Percentiles rank a stretch among this genome's conserved stretches.
Evolutionary conservation across 345 rosid species (phyloP).

Genomic region (Sonneratia caseolaris): DNA sequence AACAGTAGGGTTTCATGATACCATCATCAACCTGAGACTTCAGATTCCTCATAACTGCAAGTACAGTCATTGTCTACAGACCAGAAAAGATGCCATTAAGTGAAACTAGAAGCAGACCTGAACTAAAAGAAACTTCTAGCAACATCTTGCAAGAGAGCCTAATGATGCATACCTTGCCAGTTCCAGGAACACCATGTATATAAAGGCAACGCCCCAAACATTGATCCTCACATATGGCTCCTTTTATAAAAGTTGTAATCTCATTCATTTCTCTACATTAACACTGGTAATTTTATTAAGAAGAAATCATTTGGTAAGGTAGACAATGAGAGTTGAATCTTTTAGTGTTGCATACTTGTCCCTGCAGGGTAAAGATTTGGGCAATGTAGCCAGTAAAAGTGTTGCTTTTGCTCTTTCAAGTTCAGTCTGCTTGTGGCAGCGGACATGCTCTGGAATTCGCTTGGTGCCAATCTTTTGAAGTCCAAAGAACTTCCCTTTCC

Average conservation of each 20-base stretch:
- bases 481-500: conserved; percentile 68
- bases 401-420: conserved; percentile 81
- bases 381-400: conserved; percentile 70
- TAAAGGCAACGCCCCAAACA: conserved; percentile 91
- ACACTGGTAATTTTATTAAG: not conserved
- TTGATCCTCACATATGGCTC: conserved; percentile 78
- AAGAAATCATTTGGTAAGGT: not conserved
- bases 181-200: conserved; percentile 96
- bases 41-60: conserved; percentile 70
- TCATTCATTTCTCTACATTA: conserved; percentile 74
- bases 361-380: conserved; percentile 85
- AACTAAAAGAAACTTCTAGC: not conserved
- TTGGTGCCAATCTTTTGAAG: conserved; percentile 78
- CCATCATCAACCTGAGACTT: conserved; percentile 85
- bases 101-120: conserved; percentile 4
- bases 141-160: not conserved
- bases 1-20: conserved; percentile 57
- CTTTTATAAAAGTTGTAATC: conserved; percentile 64
- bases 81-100: conserved; percentile 13
- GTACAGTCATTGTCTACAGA: conserved; percentile 74
- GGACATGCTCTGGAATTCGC: conserved; percentile 78
- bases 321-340: not conserved
- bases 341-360: conserved; percentile 35
- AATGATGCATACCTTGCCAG: conserved; percentile 60
- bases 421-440: conserved; percentile 78